These are phyloP conservation scores for Leccinum truebloodii DNA, from an alignment of 768 basidiomycete species.

Conservation along the genomic window DNA sequence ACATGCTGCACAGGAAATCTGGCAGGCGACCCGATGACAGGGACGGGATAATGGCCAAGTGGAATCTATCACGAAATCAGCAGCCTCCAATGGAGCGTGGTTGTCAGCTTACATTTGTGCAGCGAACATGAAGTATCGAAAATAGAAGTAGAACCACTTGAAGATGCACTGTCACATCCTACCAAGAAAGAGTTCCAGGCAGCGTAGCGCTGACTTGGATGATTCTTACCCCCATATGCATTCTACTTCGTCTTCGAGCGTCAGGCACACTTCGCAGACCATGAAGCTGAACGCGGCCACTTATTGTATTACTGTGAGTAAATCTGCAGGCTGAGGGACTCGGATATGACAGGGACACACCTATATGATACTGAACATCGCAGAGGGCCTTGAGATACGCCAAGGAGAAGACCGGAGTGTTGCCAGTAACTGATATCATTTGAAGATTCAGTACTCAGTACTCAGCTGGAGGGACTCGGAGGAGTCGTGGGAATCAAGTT, in stretches of 20 bases:
- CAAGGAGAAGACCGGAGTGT: constrained; percentile 2
- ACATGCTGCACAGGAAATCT: constrained; percentile 6
- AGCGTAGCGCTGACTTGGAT: too few species aligned
- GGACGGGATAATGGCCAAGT: constrained; percentile 5
- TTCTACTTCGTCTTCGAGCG: constrained; percentile 27
- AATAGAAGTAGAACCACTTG: constrained; percentile 23
- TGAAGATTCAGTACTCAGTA: not conserved
- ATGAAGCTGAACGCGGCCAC: constrained; percentile 30
- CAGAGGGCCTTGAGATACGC: constrained; percentile 8
- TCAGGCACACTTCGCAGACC: constrained; percentile 31
- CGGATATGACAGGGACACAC: not conserved
- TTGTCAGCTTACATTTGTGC: constrained; percentile 11
- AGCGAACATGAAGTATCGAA: constrained; percentile 17
- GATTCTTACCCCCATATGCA: constrained; percentile 33
- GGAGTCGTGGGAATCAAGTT: too few species aligned
- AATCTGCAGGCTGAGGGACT: not conserved
- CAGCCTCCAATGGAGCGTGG: not conserved
- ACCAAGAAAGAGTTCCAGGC: not conserved
- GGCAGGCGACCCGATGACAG: constrained; percentile 13
- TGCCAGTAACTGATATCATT: constrained; percentile 6
- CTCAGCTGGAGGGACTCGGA: not conserved
- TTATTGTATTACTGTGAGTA: constrained; percentile 3
- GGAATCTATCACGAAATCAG: constrained; percentile 9
- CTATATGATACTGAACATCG: constrained; percentile 9
- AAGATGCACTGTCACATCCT: constrained; percentile 13